Conservation (phyloP, 2,329 filamentous ascomycete genomes). For the Amesomyces nigricolor region DNA sequence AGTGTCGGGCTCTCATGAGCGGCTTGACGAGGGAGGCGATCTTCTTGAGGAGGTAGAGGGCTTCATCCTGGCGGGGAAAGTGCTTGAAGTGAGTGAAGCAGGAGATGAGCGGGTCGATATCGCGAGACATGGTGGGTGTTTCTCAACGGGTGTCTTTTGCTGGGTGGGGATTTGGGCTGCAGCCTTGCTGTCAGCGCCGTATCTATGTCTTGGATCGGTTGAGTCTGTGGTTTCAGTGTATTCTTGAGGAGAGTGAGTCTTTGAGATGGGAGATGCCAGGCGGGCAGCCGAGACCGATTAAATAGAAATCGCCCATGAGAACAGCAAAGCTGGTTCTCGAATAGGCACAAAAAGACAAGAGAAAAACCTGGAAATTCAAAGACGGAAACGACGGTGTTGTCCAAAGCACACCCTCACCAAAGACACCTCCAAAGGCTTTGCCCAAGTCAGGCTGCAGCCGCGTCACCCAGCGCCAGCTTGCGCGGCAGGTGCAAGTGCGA, state of each 20-base stretch:
- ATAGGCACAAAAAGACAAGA: neutral
- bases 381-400: neutral
- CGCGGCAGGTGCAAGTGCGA: neutral
- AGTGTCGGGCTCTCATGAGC: constrained; percentile 82
- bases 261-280: neutral
- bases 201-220: neutral
- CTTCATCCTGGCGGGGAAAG: constrained; percentile 45
- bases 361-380: neutral
- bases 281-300: neutral
- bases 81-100: constrained; percentile 46
- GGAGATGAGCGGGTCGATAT: constrained; percentile 42
- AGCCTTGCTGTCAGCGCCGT: constrained; percentile 4
- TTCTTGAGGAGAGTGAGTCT: neutral
- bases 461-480: constrained; percentile 1
- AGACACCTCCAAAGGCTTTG: too few species aligned
- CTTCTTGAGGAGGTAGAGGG: constrained; percentile 62
- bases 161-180: constrained; percentile 1
- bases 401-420: neutral
- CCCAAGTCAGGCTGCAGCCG: neutral
- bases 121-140: constrained; percentile 31
- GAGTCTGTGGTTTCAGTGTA: neutral
- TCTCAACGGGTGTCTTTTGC: neutral
- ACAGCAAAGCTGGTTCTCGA: neutral
- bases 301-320: neutral
- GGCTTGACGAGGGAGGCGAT: constrained; percentile 87